phyloP scores from a whole-genome alignment of 192 early-diverging fungal species.

The Coemansia sp. region DNA sequence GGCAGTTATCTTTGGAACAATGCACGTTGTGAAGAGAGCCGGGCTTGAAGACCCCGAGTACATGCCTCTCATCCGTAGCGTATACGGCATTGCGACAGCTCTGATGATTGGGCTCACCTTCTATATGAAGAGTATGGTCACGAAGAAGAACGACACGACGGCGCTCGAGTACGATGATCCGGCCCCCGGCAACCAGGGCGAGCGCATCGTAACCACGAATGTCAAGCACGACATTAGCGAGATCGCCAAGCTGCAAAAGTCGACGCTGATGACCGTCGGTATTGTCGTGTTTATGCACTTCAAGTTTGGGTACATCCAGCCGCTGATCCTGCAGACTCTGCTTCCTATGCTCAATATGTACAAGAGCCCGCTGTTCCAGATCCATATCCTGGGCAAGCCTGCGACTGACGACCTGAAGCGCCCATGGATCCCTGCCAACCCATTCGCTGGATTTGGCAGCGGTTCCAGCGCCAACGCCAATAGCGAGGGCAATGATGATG shows the following conservation, averaged over 20 bases:
- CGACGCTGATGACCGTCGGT: conserved; percentile 65
- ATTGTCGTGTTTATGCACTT: conserved; percentile 82
- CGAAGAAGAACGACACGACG: conserved; percentile 79
- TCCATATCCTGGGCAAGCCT: conserved; percentile 74
- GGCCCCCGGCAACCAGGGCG: conserved; percentile 23
- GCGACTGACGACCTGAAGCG: conserved; percentile 78
- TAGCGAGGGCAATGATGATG: conserved; percentile 7
- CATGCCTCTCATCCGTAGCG: conserved; percentile 23
- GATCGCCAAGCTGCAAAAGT: conserved; percentile 67
- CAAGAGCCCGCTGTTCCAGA: conserved; percentile 70
- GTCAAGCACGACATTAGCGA: conserved; percentile 77
- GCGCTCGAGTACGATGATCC: conserved; percentile 77
- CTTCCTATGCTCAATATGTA: conserved; percentile 73
- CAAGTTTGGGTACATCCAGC: conserved; percentile 85
- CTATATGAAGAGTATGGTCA: conserved; percentile 57
- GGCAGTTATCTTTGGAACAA: conserved; percentile 62
- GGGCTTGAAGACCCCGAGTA: conserved; percentile 51
- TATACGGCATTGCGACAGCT: conserved; percentile 25
- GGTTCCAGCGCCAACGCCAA: not conserved
- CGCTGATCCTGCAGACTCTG: conserved; percentile 83
- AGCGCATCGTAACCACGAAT: conserved; percentile 63
- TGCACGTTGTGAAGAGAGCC: conserved; percentile 65
- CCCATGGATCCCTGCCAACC: conserved; percentile 78
- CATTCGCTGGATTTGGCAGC: conserved; percentile 60
- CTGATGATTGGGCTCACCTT: conserved; percentile 32